Conservation (phyloP, 345 rosid genomes). For the Lepidium africanum region DNA sequence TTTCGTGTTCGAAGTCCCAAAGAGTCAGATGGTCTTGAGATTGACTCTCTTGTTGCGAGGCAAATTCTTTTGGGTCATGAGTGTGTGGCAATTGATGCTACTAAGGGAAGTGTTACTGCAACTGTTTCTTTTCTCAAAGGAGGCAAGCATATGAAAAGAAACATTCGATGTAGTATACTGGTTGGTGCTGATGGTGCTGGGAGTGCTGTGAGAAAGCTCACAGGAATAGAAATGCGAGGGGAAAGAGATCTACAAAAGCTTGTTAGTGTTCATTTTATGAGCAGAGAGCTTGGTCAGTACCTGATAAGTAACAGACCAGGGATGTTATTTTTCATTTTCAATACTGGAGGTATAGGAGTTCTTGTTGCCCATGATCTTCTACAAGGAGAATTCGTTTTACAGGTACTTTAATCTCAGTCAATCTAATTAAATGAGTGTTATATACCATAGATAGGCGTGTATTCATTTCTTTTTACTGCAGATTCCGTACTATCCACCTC, state of each 20-base stretch:
- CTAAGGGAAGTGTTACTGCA: slow-evolving; percentile 39
- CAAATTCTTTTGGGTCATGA: slow-evolving; percentile 76
- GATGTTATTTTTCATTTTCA: slow-evolving; percentile 88
- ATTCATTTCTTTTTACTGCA: slow-evolving; percentile 21
- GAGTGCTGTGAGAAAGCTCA: slow-evolving; percentile 61
- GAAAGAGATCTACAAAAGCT: slow-evolving; percentile 83
- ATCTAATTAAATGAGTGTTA: not conserved
- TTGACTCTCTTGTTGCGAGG: slow-evolving; percentile 29
- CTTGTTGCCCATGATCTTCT: slow-evolving; percentile 91
- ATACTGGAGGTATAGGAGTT: slow-evolving; percentile 81
- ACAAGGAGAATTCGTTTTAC: slow-evolving; percentile 87
- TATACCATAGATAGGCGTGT: not conserved
- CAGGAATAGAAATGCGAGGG: slow-evolving; percentile 57
- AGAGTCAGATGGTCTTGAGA: slow-evolving; percentile 22
- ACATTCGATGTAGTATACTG: slow-evolving; percentile 52
- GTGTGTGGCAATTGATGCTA: slow-evolving; percentile 56
- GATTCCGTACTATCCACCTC: slow-evolving; percentile 95
- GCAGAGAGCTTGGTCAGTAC: slow-evolving; percentile 70
- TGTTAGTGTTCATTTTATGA: slow-evolving; percentile 79
- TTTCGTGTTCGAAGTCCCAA: slow-evolving; percentile 35
- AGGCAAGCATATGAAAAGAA: slow-evolving; percentile 41
- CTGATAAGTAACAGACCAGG: slow-evolving; percentile 69
- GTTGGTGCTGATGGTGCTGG: slow-evolving; percentile 93
- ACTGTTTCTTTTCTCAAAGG: slow-evolving; percentile 49
- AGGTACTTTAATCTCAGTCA: slow-evolving; percentile 40